A percentile compares a stretch with the other conserved stretches of the same genome.
Evolutionary conservation across 345 rosid genomes (phyloP).

Genomic region (Hypericum perforatum): DNA sequence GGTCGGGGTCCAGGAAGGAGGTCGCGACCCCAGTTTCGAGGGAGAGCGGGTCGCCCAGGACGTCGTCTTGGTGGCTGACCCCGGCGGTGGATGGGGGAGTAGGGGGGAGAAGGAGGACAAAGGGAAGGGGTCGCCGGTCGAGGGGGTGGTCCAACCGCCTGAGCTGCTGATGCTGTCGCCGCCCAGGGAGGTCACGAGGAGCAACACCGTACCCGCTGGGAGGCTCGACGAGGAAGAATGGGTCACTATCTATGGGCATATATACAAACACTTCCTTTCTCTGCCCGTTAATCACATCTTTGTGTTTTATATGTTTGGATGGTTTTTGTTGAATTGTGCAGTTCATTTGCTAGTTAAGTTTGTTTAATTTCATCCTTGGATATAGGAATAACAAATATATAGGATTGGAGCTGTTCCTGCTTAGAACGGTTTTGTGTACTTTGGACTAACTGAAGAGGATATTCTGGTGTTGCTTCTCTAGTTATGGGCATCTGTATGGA

Average conservation of each 20-base stretch:
- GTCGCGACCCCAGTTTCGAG: slow-evolving; percentile 30
- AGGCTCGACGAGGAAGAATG: slow-evolving; percentile 87
- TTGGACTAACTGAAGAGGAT: too few relatives aligned
- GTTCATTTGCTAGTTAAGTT: too few relatives aligned
- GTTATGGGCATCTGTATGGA: too few relatives aligned
- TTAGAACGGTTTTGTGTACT: too few relatives aligned
- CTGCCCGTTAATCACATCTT: not conserved
- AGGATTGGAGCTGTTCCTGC: too few relatives aligned
- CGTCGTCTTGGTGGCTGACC: slow-evolving; percentile 65
- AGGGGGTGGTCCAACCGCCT: slow-evolving; percentile 81
- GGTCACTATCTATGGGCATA: slow-evolving; percentile 97
- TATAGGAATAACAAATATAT: too few relatives aligned
- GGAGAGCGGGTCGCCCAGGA: too few relatives aligned
- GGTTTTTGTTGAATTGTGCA: not conserved
- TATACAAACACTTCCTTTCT: not conserved
- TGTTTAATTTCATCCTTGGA: too few relatives aligned
- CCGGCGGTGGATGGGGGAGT: slow-evolving; percentile 36
- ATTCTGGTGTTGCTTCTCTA: too few relatives aligned
- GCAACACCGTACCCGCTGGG: slow-evolving; percentile 67
- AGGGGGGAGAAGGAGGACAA: slow-evolving; percentile 68
- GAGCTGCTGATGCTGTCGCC: slow-evolving; percentile 84
- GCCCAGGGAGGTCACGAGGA: slow-evolving; percentile 91
- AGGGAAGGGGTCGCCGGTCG: slow-evolving; percentile 83
- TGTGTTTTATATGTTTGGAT: not conserved
- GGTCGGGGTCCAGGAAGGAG: slow-evolving; percentile 36